Evolutionary conservation across 257 asterid species (phyloP), one percentile per base, ranked within the genome.

Genomic region (Gentiana macrophylla): DNA sequence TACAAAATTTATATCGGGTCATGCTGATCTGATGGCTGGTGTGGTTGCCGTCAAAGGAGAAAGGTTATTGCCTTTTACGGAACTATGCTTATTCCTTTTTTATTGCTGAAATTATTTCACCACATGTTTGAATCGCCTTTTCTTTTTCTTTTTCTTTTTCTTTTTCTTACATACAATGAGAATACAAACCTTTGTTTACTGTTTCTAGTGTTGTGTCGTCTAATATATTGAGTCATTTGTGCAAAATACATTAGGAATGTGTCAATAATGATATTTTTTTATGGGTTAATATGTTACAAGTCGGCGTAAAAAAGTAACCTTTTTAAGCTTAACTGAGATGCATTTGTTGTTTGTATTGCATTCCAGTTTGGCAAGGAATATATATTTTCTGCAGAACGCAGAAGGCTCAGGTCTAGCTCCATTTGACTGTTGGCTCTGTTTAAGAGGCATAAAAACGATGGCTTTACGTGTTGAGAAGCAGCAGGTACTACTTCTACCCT

Each of bases 371-470:
- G 94, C 84, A 6, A 84, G 79, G 72, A 79, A 80, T 3, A 67
- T 90, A 50, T 82, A 82, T 64, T 84, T 84, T 79, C 82, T 87
- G 59, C 98, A 90, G 70, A 90, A 90, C 56, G 92, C 98, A 5
- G 98, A 91, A 77, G 96, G 96, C 55, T 70, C 98, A 4, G 94
- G 96, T 35, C 77, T 86, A 74, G 89, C 96, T 63, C 96, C 98
- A 57, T 91, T 91, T 50, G 96, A 86, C 76, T 91, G 98, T 62
- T 91, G 98, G 95, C 82, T 91, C n/a, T 84, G 95, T 76, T 73
- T 91, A 74, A 76, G 96, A 78, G 94, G 96, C 73, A 79, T 82
- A 64, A 82, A 86, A 74, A 86, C 96, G 41, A 86, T 86, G 98
- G 86, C 83, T 13, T 69, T 79, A 50, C 92, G 98, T 37, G 86